Evolutionary conservation across 805 yeast genomes (phyloP), one percentile per base, ranked within the genome.

Genomic region (Candida taoyuanica): DNA sequence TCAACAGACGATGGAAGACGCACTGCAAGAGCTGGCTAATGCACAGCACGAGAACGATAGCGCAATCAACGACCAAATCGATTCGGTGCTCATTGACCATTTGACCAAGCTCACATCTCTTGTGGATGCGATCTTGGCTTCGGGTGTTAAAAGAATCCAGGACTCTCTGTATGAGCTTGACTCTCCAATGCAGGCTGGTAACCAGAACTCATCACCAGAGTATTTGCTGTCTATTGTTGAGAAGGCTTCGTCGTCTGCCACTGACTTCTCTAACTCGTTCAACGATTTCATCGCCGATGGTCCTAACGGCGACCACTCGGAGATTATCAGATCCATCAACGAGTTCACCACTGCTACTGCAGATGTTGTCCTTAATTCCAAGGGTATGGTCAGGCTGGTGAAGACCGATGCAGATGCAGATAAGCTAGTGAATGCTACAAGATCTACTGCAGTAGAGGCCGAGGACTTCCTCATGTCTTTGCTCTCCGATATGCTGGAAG

Each of bases 181-280:
- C 39, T 81, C 89, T 5, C 85, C 93, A 21, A 75, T 82, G 76
- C 86, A 83, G 59, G 85, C 87, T 4, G 93, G 93, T 39, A 85
- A 84, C 55, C 76, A 78, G 48, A 79, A 78, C 56, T 71, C 93
- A 2, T 74, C 91, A 0, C 85, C 91, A 3, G 79, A 74, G 47
- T 81, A 75, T 50, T 60, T 82, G 17, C 64, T 80, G 25, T 79
- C 91, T 0, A 65, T 85, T 29, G 66, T 81, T 45, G 96, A 88
- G 55, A 73, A 79, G 46, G 72, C 82, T 15, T 74, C 86, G 0
- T 74, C 78, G 28, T 65, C 74, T 13, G 87, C 89, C 0, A 85
- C 89, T 5, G 89, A 82, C 28, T 85, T 88, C 59, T 84, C 95
- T 5, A 74, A 79, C 18, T 76, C 81, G 6, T 86, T 85, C 67